Base-by-base conservation (phyloP, 306 rosid genomes). In the Castanea sativa region DNA sequence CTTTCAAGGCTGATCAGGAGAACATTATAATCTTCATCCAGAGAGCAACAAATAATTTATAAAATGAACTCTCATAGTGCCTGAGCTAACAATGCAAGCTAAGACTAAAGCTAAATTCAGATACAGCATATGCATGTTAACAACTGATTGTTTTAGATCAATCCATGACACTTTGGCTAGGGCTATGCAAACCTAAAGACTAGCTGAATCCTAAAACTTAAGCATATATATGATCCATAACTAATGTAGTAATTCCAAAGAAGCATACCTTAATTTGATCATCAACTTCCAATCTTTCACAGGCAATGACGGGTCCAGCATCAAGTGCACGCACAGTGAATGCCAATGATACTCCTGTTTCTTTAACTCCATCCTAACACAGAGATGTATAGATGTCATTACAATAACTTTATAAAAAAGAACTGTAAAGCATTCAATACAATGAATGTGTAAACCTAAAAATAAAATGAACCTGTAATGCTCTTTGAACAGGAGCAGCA, bases 401-500 rank as follows among this genome's bases (percentile, higher is more conserved):
- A 51, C 33, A 78, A 9, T 35, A 23, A 4, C 27, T 33, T 35
- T 2, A 30, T 14, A 70, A 73, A 59, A 29, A 64, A 65, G 65
- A 60, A 61, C 14, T 32, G 23, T 7, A 70, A 60, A 68, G 20
- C 16, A 78, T 49, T 49, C 29, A 64, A 43, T 30, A 63, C 41
- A 51, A 20, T 35, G 25, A 80, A 69, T 41, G 56, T 23, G 14
- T 32, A 81, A 76, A 73, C 56, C 30, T 30, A 25, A 19, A 53
- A 19, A 5, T 33, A 51, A 59, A 71, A 32, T 65, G 19, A 71
- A 94, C 97, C 98, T 91, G 97, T 83, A 94, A 80, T 30, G 99
- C 95, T 84, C 97, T 84, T 86, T 94, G 99, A 77, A 94, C 99
- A 55, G 97, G 99, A 56, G 99, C 97, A 77, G 97, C 97, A 72